Evolutionary conservation across 352 stramenopile species (phyloP).

Genomic region (Elongisporangium anandrum): DNA sequence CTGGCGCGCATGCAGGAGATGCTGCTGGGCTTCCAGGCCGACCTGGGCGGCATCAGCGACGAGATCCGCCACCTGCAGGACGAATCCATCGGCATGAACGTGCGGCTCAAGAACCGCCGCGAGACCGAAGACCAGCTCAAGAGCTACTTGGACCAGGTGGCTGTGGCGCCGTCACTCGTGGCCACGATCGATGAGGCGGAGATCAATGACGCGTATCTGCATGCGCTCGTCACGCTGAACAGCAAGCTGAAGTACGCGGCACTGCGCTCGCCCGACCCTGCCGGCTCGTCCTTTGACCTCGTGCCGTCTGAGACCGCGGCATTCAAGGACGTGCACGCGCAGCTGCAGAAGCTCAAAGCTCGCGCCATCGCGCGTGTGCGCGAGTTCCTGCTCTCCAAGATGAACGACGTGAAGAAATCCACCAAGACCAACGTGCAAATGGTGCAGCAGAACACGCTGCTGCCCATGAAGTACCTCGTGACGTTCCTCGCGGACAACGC

Average conservation of each 20-base stretch:
- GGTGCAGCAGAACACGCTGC: conserved; percentile 95
- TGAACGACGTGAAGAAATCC: conserved; percentile 92
- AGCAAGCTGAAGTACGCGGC: conserved; percentile 90
- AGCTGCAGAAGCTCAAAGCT: conserved; percentile 88
- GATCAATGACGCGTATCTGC: conserved; percentile 93
- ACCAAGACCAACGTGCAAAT: conserved; percentile 98
- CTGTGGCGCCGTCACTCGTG: conserved; percentile 92
- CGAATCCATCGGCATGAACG: conserved; percentile 91
- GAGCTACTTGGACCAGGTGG: conserved; percentile 94
- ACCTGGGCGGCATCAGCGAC: conserved; percentile 95
- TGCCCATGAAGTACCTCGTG: conserved; percentile 95
- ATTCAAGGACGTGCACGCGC: conserved; percentile 90
- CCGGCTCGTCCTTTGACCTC: conserved; percentile 81
- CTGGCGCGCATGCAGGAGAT: conserved; percentile 97
- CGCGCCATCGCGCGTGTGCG: conserved; percentile 74
- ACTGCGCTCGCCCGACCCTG: conserved; percentile 45
- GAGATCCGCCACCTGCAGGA: conserved; percentile 98
- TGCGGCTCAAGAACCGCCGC: conserved; percentile 94
- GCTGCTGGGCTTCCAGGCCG: conserved; percentile 97
- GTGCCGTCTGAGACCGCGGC: conserved; percentile 87
- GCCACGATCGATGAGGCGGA: conserved; percentile 91
- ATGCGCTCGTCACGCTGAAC: conserved; percentile 92
- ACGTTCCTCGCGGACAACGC: conserved; percentile 93
- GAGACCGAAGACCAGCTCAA: conserved; percentile 92
- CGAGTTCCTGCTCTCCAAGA: conserved; percentile 93